Evolutionary conservation across 1,139 yeast genomes (phyloP), one percentile per base, ranked within the genome.

Genomic region (Suhomyces chickasaworum): DNA sequence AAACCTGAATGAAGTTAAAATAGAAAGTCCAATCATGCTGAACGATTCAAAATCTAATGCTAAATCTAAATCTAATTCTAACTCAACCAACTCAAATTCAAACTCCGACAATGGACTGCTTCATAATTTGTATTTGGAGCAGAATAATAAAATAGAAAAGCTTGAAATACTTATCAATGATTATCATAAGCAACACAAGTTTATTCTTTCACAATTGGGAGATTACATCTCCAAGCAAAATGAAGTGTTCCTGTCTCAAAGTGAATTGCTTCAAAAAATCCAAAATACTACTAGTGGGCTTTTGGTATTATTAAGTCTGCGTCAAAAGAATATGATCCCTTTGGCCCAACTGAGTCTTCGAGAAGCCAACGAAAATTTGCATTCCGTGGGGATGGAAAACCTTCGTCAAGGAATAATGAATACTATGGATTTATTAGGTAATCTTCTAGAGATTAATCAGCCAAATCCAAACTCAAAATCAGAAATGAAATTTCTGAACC

Each of bases 221-320:
- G 50, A 48, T 2, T 62, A 60, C 39, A 50, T 64, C 18, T 44
- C 52, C 29, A 49, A 46, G 13, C 69, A 65, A 44, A 58, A 54
- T 41, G 57, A 56, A 3, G 53, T 57, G 12, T 55, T 55, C 29
- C 56, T 53, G 27, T 49, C 50, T 25, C 65, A 62, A 48, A 51
- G 58, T 42, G 64, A 60, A 33, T 46, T 51, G 31, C 46, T 64
- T 32, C 62, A 56, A 37, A 52, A 55, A 27, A 54, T 62, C 23
- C 63, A 50, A 21, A 48, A 54, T 27, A 55, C 63, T 15, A 53
- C 57, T 18, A 56, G 54, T 37, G 68, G 66, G 1, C 45, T 63
- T 23, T 47, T 58, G 18, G 57, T 63, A 1, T 47, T 63, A 23
- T 43, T 60, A 21, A 45, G 59, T 9, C 49, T 60, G 20, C 52